Percentiles rank a stretch among this genome's conserved stretches.
Conservation (phyloP, 1,284 basidiomycete genomes). For the Abortiporus biennis region DNA sequence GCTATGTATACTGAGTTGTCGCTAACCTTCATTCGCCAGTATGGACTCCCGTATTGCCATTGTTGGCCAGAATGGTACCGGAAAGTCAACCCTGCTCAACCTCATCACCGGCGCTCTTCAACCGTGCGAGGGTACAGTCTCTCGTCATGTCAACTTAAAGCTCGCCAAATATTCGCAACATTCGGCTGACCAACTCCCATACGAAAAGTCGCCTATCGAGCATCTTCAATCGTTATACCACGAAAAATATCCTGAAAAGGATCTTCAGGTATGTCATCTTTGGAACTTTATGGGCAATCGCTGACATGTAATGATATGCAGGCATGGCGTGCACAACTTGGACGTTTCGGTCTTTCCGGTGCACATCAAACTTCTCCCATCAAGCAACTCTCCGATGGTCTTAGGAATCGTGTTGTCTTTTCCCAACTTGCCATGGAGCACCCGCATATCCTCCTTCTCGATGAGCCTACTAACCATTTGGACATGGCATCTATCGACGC, state of each 20-base stretch:
- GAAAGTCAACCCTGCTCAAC: slow-evolving; percentile 96
- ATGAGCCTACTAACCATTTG: slow-evolving; percentile 91
- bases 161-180: slow-evolving; percentile 98
- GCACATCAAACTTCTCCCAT: slow-evolving; percentile 92
- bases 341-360: slow-evolving; percentile 94
- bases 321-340: slow-evolving; percentile 93
- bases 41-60: slow-evolving; percentile 97
- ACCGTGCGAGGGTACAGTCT: slow-evolving; percentile 81
- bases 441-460: slow-evolving; percentile 84
- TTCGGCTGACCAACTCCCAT: slow-evolving; percentile 96
- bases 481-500: slow-evolving; percentile 97
- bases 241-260: slow-evolving; percentile 93
- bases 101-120: slow-evolving; percentile 86
- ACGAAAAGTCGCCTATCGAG: slow-evolving; percentile 89
- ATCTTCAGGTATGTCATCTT: slow-evolving; percentile 47
- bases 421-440: slow-evolving; percentile 92
- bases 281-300: not conserved
- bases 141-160: slow-evolving; percentile 87
- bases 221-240: slow-evolving; percentile 84
- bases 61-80: slow-evolving; percentile 97
- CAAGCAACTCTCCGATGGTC: slow-evolving; percentile 90
- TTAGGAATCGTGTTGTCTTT: slow-evolving; percentile 93
- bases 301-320: slow-evolving; percentile 24
- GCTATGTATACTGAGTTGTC: slow-evolving; percentile 4
- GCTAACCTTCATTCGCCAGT: slow-evolving; percentile 33